A percentile compares a stretch with the other conserved stretches of the same genome.
phyloP scores from a whole-genome alignment of 2,329 filamentous ascomycete species.

The Scolecobasidium constrictum region DNA sequence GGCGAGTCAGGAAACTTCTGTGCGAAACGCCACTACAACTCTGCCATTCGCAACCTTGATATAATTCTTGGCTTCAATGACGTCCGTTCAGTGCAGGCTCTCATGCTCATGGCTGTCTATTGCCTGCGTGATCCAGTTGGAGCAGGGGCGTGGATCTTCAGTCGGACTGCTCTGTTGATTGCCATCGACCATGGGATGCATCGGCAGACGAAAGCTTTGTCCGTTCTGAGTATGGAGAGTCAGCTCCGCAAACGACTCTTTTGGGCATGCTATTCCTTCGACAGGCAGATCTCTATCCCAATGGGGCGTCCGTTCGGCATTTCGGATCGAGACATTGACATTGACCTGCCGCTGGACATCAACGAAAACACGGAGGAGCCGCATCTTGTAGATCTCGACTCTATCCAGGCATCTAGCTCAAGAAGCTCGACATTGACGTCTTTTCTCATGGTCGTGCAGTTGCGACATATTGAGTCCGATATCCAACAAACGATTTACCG shows the following conservation, averaged over 20 bases:
- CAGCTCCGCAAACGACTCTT: background rate
- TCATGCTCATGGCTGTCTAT: background rate
- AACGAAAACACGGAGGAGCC: background rate
- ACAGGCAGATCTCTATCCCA: background rate
- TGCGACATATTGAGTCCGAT: background rate
- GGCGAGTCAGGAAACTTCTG: conserved; percentile 19
- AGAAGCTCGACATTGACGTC: background rate
- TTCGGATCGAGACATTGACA: background rate
- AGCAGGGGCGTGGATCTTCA: background rate
- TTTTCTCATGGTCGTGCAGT: background rate
- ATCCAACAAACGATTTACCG: conserved; percentile 2
- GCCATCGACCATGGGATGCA: background rate
- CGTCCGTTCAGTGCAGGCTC: background rate
- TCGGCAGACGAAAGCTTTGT: background rate
- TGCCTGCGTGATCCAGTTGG: background rate
- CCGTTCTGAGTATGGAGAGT: background rate
- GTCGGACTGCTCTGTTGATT: background rate
- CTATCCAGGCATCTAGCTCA: background rate
- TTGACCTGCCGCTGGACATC: background rate
- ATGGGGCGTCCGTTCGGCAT: background rate
- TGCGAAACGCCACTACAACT: conserved; percentile 19
- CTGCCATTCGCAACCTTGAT: too few species aligned
- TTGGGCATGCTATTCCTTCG: background rate
- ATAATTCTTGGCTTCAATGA: too few species aligned
- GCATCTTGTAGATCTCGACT: background rate